Evolutionary conservation across 2,329 filamentous ascomycete species (phyloP), one percentile per base, ranked within the genome.

Genomic region (Phialemoniopsis sp.): DNA sequence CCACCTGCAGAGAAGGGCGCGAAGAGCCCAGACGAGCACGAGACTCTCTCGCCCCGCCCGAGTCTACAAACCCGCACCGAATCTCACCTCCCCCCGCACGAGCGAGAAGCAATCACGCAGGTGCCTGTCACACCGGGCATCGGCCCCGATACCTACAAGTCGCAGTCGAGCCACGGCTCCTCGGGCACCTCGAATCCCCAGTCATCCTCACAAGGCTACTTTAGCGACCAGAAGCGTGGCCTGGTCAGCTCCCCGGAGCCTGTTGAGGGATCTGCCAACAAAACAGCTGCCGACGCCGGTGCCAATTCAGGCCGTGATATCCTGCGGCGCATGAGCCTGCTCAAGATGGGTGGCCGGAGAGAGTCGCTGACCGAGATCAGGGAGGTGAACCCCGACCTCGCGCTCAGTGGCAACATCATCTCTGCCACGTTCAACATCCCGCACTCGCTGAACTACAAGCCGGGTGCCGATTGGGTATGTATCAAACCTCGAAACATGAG

Each of bases 381-480:
- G 50, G 66, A 70, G 40, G 70, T 69, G 40, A 73, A 78, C 48
- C 78, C 78, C 8, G 70, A 77, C 43, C 58, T 83, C 33, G 64
- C 67, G 21, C 64, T 84, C 37, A 81, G 70, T 46, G 80, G 80
- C n/a, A 81, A 78, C 57, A 73, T 83, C 49, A 82, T 84, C 48
- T 83, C 80, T 3, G 78, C 74, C 15, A 81, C 78, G 14, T 83
- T 83, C 50, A 81, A 74, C 44, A 75, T 80, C 45, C 78, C 80
- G 18, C 70, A 82, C 52, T 67, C 74, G 21, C 57, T 82, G 41
- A 71, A 72, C 43, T 82, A 81, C 52, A 70, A 66, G 49, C 76
- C 74, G 50, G 72, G 70, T 13, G 66, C 70, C 41, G 75, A 82
- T 50, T 84, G 80, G 80, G 79, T 82, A 58, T 55, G 76, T 60